phyloP scores from a whole-genome alignment of 2,329 filamentous ascomycete genomes.

The Penicillium sclerotigenum region DNA sequence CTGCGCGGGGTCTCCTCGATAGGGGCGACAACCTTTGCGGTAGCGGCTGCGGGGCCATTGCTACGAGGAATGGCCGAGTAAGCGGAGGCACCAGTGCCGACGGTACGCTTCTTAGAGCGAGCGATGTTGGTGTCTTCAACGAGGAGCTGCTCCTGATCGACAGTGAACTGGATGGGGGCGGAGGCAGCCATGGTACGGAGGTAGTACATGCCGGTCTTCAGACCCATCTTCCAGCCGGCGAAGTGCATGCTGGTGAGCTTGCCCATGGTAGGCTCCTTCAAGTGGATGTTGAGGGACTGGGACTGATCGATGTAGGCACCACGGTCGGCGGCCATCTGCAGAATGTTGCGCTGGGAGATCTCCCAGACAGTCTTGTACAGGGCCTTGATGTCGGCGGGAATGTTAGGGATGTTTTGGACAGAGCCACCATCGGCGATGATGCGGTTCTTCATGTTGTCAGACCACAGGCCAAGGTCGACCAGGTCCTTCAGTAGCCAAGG shows the following conservation, averaged over 20 bases:
- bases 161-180: conserved; percentile 97
- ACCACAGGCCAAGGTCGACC: conserved; percentile 97
- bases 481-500: conserved; percentile 98
- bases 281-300: conserved; percentile 98
- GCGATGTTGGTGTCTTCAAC: conserved; percentile 77
- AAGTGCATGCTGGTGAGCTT: conserved; percentile 99
- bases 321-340: conserved; percentile 97
- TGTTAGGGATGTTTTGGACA: conserved; percentile 94
- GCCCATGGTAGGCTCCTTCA: conserved; percentile 99
- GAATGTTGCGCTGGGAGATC: conserved; percentile 89
- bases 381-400: conserved; percentile 90
- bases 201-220: conserved; percentile 99
- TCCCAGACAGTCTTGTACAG: conserved; percentile 99
- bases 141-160: conserved; percentile 92
- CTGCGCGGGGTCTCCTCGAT: conserved; percentile 24
- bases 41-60: conserved; percentile 61
- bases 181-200: conserved; percentile 95
- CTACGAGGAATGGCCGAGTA: conserved; percentile 63
- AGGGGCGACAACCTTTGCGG: conserved; percentile 47
- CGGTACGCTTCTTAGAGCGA: conserved; percentile 67
- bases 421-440: conserved; percentile 97
- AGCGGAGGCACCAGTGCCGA: conserved; percentile 56
- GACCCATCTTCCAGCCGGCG: conserved; percentile 94
- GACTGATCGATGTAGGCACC: conserved; percentile 99
- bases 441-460: conserved; percentile 99